Percentiles rank a stretch among this genome's conserved stretches.
phyloP scores from a whole-genome alignment of 345 rosid genomes.

The Schrenkiella parvula region DNA sequence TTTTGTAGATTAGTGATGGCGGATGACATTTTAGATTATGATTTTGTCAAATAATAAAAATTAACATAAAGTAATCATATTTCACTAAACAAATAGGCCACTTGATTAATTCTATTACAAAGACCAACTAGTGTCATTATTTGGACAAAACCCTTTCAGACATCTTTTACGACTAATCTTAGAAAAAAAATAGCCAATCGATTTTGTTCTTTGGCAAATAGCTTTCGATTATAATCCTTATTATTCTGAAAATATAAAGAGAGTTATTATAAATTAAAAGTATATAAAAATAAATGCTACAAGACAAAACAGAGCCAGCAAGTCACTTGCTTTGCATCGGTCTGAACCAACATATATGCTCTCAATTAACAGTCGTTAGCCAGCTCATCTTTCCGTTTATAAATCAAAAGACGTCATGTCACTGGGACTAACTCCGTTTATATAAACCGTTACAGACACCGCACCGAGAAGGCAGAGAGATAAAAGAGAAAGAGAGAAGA shows the following conservation, averaged over 20 bases:
- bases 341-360: conserved; percentile 35
- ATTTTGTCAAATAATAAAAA: background rate
- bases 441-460: conserved; percentile 29
- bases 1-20: conserved; percentile 17
- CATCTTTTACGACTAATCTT: background rate
- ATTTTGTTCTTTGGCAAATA: background rate
- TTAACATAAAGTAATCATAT: background rate
- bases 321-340: conserved; percentile 33
- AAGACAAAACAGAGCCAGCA: conserved; percentile 48
- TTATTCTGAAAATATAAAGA: background rate
- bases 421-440: conserved; percentile 33
- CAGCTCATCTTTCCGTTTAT: conserved; percentile 39
- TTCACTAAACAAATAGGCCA: conserved; percentile 12
- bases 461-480: conserved; percentile 3
- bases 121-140: conserved; percentile 9
- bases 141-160: background rate
- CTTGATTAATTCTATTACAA: background rate
- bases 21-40: background rate
- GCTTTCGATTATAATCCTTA: background rate
- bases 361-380: conserved; percentile 44
- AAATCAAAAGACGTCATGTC: conserved; percentile 26
- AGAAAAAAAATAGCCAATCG: background rate
- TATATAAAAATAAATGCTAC: background rate
- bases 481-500: conserved; percentile 5
- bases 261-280: background rate